Conservation (phyloP, 352 stramenopile species). For the Globisporangium solare region DNA sequence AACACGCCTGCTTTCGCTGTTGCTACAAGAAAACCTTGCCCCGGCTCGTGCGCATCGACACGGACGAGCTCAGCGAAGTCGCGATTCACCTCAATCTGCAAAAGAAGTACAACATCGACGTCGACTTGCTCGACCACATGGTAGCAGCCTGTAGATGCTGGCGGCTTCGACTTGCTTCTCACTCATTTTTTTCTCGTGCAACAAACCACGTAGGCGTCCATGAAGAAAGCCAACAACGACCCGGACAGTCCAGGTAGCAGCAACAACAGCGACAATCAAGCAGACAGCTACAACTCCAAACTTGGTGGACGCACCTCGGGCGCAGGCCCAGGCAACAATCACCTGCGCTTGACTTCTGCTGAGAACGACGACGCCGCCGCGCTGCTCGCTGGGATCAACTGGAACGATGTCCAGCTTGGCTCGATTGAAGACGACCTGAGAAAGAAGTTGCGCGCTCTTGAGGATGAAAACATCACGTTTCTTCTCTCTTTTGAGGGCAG, state of each 20-base stretch:
- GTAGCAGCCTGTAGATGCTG: conserved; percentile 13
- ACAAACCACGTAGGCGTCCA: conserved; percentile 19
- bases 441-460: conserved; percentile 48
- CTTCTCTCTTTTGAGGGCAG: conserved; percentile 58
- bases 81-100: conserved; percentile 43
- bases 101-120: conserved; percentile 62
- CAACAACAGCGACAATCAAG: conserved; percentile 9
- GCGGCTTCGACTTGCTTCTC: conserved; percentile 1
- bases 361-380: conserved; percentile 57
- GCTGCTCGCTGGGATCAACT: conserved; percentile 51
- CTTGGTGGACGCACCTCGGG: conserved; percentile 12
- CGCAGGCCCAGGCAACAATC: neutral
- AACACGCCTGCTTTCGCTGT: neutral
- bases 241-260: conserved; percentile 5
- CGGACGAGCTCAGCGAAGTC: conserved; percentile 55
- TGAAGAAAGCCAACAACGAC: conserved; percentile 28
- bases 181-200: neutral
- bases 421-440: conserved; percentile 50
- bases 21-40: conserved; percentile 32
- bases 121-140: conserved; percentile 51
- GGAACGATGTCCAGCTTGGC: conserved; percentile 44
- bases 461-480: conserved; percentile 77
- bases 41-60: conserved; percentile 47
- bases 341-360: conserved; percentile 34
- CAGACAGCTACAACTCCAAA: conserved; percentile 21